phyloP scores from a whole-genome alignment of 1,284 basidiomycete genomes.

The Cryptococcus jaspeensis region DNA sequence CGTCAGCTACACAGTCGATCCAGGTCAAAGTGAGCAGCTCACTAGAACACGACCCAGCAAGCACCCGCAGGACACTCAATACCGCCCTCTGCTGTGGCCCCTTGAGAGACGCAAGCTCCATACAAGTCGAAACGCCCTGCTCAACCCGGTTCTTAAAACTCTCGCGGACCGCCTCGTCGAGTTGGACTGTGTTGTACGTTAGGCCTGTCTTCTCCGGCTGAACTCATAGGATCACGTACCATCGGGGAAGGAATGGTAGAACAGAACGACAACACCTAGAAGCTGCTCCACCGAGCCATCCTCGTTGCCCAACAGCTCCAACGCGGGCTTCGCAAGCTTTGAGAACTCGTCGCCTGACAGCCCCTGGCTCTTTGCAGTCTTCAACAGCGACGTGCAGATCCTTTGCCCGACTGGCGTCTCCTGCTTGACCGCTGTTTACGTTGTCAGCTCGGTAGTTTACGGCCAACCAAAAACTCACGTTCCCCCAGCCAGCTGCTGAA shows the following conservation, averaged over 20 bases:
- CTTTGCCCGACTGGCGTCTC: not conserved
- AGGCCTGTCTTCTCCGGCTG: too few species aligned
- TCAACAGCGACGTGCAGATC: not conserved
- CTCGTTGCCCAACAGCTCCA: slow-evolving; percentile 1
- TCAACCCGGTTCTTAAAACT: not conserved
- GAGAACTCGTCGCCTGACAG: too few species aligned
- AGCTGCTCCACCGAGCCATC: not conserved
- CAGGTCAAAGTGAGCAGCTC: not conserved
- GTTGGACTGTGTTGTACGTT: not conserved
- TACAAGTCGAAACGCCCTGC: not conserved
- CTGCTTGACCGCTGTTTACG: too few species aligned
- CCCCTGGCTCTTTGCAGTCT: not conserved
- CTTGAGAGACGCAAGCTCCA: not conserved
- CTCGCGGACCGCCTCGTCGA: slow-evolving; percentile 1
- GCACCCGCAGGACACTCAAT: not conserved
- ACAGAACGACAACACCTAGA: not conserved
- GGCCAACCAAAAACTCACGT: too few species aligned
- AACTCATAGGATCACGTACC: not conserved
- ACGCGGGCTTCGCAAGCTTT: not conserved
- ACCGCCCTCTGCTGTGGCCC: not conserved
- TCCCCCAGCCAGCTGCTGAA: not conserved
- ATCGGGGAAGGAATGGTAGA: slow-evolving; percentile 1
- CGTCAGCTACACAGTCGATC: too few species aligned
- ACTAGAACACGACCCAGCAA: not conserved
- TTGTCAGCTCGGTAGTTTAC: not conserved